Evolutionary conservation across 139 green algal species (phyloP), one percentile per base, ranked within the genome.

Genomic region (Pleodorina starrii): DNA sequence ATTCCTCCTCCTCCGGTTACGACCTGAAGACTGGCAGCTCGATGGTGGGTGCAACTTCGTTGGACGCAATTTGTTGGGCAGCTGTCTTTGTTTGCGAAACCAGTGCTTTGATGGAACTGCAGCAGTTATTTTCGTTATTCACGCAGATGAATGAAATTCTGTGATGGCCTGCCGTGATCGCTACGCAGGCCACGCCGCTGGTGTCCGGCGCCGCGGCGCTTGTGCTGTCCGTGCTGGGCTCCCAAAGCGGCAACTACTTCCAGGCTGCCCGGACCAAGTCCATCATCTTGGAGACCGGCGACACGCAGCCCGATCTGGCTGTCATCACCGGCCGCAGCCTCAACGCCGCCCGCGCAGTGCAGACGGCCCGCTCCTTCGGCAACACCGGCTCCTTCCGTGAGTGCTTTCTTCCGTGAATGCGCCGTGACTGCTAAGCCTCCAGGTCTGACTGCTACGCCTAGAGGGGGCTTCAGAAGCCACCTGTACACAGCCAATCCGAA

Each of bases 21-120:
- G 68, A 32, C 51, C 11, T 29, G 29, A 76, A 80, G 38, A 89
- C 59, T 6, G 88, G 88, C 79, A 81, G 68, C 29, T 91, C 88
- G 29, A 91, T 91, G 89, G 89, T 82, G 29, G 42, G 72, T 80
- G 57, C n/a, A n/a, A n/a, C n/a, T n/a, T n/a, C n/a, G n/a, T n/a
- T n/a, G n/a, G n/a, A n/a, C n/a, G n/a, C n/a, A n/a, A n/a, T n/a
- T n/a, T n/a, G n/a, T n/a, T n/a, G n/a, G n/a, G n/a, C n/a, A n/a
- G n/a, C n/a, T n/a, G n/a, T n/a, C n/a, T n/a, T n/a, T n/a, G n/a
- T n/a, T n/a, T n/a, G n/a, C n/a, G n/a, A n/a, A n/a, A n/a, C n/a
- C n/a, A n/a, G n/a, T n/a, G n/a, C n/a, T n/a, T n/a, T n/a, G n/a
- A n/a, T n/a, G n/a, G n/a, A n/a, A n/a, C n/a, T n/a, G n/a, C n/a